Base-by-base conservation (phyloP, 306 rosid genomes). In the Carpinus fangiana region DNA sequence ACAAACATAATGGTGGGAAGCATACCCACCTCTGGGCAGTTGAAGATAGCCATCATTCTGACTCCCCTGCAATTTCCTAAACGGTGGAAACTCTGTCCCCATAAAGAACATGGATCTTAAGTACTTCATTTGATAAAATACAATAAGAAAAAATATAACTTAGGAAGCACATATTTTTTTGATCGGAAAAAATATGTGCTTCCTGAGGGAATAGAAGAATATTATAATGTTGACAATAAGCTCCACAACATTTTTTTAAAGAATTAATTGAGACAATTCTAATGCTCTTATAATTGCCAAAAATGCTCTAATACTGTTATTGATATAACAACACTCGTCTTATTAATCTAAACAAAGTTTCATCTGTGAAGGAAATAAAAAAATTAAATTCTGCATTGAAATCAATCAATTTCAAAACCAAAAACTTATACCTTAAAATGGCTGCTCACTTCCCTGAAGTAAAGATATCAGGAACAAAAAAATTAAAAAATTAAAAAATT, bases 21-120 rank as follows among this genome's bases (percentile, higher is more conserved):
- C 75, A 80, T 66, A 74, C 87, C 47, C 75, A 94, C 98, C 98
- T 87, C 86, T 65, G 7, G 96, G 91, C 56, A 92, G 81, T 53
- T 82, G 87, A 84, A 82, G 88, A 82, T 88, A 48, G 76, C 84
- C 81, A 77, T 86, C 85, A 71, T 76, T 54, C 50, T 82, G 81
- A 41, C 81, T 66, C 76, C 88, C 80, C 65, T 80, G 86, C 73
- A 80, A 76, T 78, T 84, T 87, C 85, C 91, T 78, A 77, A 68
- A 84, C 28, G 91, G 66, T 31, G 76, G 86, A 87, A 92, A 69
- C 59, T 89, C 91, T 0, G 92, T 70, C 75, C 93, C 97, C 82
- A 74, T 43, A 61, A 80, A 65, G 55, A 36, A 76, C 56, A 64
- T 11, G 79, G 75, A 41, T 74, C 53, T 14, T 65, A 3, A 55